Evolutionary conservation across 306 rosid genomes (phyloP).

Genomic region (Sphenostylis stenocarpa): DNA sequence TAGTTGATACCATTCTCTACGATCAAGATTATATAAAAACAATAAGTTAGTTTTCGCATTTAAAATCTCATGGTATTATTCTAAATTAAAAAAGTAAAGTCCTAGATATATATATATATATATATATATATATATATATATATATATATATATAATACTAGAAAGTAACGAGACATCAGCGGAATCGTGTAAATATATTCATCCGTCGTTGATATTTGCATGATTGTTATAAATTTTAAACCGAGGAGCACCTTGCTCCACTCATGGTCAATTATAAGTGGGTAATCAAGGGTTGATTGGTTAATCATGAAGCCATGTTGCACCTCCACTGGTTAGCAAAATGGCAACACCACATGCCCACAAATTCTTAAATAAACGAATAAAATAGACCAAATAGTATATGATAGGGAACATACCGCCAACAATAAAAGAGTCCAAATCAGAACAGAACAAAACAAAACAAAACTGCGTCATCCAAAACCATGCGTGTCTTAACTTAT

Average conservation of each 20-base stretch:
- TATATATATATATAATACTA: not conserved
- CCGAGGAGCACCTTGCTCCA: not conserved
- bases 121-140: too few relatives aligned
- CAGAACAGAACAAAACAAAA: not conserved
- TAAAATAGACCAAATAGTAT: not conserved
- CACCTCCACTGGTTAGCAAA: slow-evolving; percentile 14
- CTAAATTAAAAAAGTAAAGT: not conserved
- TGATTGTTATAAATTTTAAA: not conserved
- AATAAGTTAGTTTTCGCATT: not conserved
- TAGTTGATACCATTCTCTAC: not conserved
- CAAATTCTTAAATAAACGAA: slow-evolving; percentile 18
- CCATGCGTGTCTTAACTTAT: not conserved
- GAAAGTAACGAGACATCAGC: not conserved
- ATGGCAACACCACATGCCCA: slow-evolving; percentile 31
- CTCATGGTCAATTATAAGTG: not conserved
- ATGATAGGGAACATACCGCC: slow-evolving; percentile 9
- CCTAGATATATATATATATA: not conserved
- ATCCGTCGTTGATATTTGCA: not conserved
- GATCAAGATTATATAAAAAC: not conserved
- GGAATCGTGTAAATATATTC: not conserved
- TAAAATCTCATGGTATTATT: not conserved
- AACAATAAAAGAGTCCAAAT: slow-evolving; percentile 17
- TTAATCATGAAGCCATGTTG: slow-evolving; percentile 4
- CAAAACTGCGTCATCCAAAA: slow-evolving; percentile 24
- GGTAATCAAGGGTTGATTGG: slow-evolving; percentile 25